Base-by-base conservation (phyloP, 306 rosid genomes). In the Cucurbita argyrosperma region DNA sequence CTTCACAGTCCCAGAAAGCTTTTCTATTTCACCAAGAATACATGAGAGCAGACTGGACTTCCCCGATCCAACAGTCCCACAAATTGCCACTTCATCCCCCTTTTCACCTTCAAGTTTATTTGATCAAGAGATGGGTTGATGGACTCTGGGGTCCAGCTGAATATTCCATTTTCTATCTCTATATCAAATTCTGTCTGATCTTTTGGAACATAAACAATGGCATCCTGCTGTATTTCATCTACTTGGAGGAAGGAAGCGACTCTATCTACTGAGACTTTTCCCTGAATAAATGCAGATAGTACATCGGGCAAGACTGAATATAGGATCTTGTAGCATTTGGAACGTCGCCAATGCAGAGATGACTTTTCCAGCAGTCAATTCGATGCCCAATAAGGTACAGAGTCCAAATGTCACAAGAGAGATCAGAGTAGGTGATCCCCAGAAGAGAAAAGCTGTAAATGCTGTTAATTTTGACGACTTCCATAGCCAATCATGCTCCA, bases 71-170 rank as follows among this genome's bases (percentile, higher is more conserved):
- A 93, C 98, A 23, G 89, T 84, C 79, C 98, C 98, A 53, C 98
- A 93, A 77, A 93, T 84, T 4, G 97, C 98, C 74, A 93, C 97
- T 89, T 93, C 92, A 85, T 90, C 64, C 98, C 98, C 68, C 96
- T 87, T 81, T 86, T 93, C 76, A 90, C 96, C 55, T 70, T 84
- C 71, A 93, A 83, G 62, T 86, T 79, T 73, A 89, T 87, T 15
- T 80, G 86, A 64, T 90, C 89, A 35, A 93, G 87, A 42, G 97
- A 86, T 75, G 92, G 82, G 58, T 13, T 76, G 39, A 74, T 81
- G 13, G 92, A 75, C 46, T 84, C 92, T 10, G 85, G 78, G 72
- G 83, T 88, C 98, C 98, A 93, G 49, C 85, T 86, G 83, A 93
- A 93, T 66, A 78, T 86, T 76, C 98, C 98, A 59, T 77, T 85